Conservation (phyloP, 148 eudicot genomes). For the Silene conica region DNA sequence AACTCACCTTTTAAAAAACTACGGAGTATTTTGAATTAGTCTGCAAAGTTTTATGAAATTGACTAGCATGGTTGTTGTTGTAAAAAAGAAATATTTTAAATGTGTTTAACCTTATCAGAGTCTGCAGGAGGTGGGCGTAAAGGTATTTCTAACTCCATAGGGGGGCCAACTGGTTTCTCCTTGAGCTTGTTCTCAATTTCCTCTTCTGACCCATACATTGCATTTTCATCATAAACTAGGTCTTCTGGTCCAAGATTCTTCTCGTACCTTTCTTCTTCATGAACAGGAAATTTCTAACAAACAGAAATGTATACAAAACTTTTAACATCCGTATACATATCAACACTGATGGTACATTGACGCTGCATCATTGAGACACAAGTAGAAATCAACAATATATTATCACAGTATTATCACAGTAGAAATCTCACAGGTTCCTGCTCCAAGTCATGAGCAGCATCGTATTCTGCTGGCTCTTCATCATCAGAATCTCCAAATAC, state of each 20-base stretch:
- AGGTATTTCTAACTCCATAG: conserved; percentile 86
- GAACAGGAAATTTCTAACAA: conserved; percentile 62
- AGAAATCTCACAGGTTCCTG: conserved; percentile 53
- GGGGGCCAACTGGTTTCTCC: conserved; percentile 86
- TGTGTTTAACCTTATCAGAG: conserved; percentile 55
- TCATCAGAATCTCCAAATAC: conserved; percentile 99
- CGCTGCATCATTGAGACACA: conserved; percentile 17
- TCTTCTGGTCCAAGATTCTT: conserved; percentile 75
- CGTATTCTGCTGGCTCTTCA: conserved; percentile 76
- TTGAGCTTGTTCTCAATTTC: conserved; percentile 62
- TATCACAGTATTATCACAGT: no score
- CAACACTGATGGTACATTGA: background rate
- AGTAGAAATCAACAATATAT: background rate
- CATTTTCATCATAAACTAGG: conserved; percentile 80
- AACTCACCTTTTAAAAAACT: background rate
- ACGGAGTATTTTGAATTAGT: background rate
- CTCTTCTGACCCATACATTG: conserved; percentile 74
- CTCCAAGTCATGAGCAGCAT: conserved; percentile 57
- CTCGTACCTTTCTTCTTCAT: conserved; percentile 76
- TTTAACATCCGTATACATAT: conserved; percentile 2
- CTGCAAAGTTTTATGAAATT: no score
- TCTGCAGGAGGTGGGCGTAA: conserved; percentile 81
- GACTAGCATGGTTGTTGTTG: no score
- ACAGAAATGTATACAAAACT: background rate
- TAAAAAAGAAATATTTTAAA: background rate